A percentile compares a stretch with the other conserved stretches of the same genome.
Evolutionary conservation across 306 rosid genomes (phyloP).

Genomic region (Prunus davidiana): DNA sequence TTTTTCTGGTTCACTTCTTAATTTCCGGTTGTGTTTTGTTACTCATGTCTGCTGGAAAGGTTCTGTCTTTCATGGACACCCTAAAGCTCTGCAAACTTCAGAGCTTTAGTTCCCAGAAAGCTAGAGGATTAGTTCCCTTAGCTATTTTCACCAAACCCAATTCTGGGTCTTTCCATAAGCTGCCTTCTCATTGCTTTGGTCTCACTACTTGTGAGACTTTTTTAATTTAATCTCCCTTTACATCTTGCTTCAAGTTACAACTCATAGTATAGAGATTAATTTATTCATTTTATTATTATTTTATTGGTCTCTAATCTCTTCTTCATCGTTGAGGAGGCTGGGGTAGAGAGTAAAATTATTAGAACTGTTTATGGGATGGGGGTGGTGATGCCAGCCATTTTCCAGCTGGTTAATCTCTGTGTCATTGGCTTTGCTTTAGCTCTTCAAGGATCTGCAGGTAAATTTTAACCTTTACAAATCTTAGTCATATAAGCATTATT

Average conservation of each 20-base stretch:
- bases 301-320: constrained; percentile 15
- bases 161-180: constrained; percentile 42
- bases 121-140: constrained; percentile 20
- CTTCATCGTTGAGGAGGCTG: constrained; percentile 26
- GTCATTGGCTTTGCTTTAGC: constrained; percentile 46
- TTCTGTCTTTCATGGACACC: constrained; percentile 44
- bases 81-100: constrained; percentile 30
- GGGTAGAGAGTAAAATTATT: constrained; percentile 28
- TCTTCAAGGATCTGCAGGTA: constrained; percentile 71
- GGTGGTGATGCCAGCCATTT: constrained; percentile 42
- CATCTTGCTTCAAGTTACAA: constrained; percentile 65
- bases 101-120: constrained; percentile 28
- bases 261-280: constrained; percentile 29
- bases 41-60: constrained; percentile 33
- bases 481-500: constrained; percentile 8
- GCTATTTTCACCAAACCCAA: constrained; percentile 52
- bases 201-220: constrained; percentile 44
- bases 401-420: constrained; percentile 52
- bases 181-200: constrained; percentile 47
- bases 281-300: constrained; percentile 23
- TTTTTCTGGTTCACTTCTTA: constrained; percentile 22
- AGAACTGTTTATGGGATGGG: constrained; percentile 49
- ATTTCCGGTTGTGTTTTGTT: constrained; percentile 27
- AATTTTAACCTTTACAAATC: constrained; percentile 15
- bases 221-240: constrained; percentile 42